phyloP scores from a whole-genome alignment of 2,329 filamentous ascomycete species.

The Aspergillus fijiensis region DNA sequence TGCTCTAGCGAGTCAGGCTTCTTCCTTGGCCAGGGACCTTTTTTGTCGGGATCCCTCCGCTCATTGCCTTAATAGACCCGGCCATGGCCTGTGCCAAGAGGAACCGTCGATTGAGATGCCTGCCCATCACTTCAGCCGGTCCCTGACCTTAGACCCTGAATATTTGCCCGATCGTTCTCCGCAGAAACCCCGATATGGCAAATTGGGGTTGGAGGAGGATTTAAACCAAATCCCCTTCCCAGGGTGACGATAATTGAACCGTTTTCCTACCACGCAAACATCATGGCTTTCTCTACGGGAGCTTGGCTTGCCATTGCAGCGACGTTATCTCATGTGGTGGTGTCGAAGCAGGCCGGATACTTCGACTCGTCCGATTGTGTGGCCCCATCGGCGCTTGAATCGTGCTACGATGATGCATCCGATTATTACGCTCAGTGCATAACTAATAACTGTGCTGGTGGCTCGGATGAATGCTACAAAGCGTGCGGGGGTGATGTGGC shows the following conservation, averaged over 20 bases:
- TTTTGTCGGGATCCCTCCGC: background rate
- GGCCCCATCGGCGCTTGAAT: conserved; percentile 11
- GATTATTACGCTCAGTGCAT: conserved; percentile 14
- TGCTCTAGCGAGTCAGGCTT: background rate
- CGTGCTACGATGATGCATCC: conserved; percentile 13
- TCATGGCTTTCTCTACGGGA: too few relatives aligned
- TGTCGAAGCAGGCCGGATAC: conserved; percentile 3
- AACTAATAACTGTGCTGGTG: conserved; percentile 15
- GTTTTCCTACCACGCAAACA: too few relatives aligned
- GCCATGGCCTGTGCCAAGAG: background rate
- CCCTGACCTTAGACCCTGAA: background rate
- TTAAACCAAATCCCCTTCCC: too few relatives aligned
- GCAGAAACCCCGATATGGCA: background rate
- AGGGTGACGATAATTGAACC: too few relatives aligned
- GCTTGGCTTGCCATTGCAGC: too few relatives aligned
- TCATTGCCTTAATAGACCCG: background rate
- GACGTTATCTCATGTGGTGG: too few relatives aligned
- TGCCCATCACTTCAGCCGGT: background rate
- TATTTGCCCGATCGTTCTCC: background rate
- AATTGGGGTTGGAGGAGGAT: too few relatives aligned
- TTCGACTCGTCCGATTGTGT: conserved; percentile 16
- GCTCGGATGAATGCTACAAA: background rate
- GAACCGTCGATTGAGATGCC: background rate
- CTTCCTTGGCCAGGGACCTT: background rate
- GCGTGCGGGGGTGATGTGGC: too few relatives aligned